phyloP scores from a whole-genome alignment of 345 rosid genomes.

The Arabidopsis suecica region DNA sequence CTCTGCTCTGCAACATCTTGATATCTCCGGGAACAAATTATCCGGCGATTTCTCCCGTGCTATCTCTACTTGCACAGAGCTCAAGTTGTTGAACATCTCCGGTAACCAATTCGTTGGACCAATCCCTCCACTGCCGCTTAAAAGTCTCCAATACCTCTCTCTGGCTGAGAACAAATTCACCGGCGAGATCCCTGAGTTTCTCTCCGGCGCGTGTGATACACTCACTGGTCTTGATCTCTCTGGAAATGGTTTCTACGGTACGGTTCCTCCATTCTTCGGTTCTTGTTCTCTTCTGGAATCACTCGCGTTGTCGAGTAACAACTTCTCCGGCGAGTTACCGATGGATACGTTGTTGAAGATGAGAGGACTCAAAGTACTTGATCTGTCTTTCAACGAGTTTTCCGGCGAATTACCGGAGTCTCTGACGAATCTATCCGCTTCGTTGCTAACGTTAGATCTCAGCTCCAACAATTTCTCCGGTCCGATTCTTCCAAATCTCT shows the following conservation, averaged over 20 bases:
- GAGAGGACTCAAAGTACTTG: constrained; percentile 60
- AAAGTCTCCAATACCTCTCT: constrained; percentile 57
- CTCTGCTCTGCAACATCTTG: constrained; percentile 67
- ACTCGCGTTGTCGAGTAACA: constrained; percentile 65
- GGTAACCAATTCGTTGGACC: constrained; percentile 67
- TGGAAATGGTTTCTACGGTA: constrained; percentile 68
- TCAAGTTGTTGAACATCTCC: constrained; percentile 70
- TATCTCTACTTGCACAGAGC: constrained; percentile 59
- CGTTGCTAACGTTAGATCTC: constrained; percentile 70
- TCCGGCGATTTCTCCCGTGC: constrained; percentile 65
- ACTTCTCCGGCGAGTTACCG: constrained; percentile 78
- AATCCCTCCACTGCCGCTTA: constrained; percentile 64
- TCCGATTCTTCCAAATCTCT: constrained; percentile 59
- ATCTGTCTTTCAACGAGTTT: constrained; percentile 65
- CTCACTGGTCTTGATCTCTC: constrained; percentile 84
- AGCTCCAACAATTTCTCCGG: constrained; percentile 80
- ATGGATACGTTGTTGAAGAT: constrained; percentile 61
- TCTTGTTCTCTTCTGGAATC: constrained; percentile 65
- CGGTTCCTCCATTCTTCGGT: constrained; percentile 62
- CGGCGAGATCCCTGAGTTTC: constrained; percentile 73
- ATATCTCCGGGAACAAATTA: constrained; percentile 74
- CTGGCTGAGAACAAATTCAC: constrained; percentile 59
- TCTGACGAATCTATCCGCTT: constrained; percentile 58
- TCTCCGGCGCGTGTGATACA: constrained; percentile 66
- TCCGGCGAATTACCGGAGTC: constrained; percentile 69